Conservation (phyloP, 2,329 filamentous ascomycete species). For the Scleromitrula shiraiana region DNA sequence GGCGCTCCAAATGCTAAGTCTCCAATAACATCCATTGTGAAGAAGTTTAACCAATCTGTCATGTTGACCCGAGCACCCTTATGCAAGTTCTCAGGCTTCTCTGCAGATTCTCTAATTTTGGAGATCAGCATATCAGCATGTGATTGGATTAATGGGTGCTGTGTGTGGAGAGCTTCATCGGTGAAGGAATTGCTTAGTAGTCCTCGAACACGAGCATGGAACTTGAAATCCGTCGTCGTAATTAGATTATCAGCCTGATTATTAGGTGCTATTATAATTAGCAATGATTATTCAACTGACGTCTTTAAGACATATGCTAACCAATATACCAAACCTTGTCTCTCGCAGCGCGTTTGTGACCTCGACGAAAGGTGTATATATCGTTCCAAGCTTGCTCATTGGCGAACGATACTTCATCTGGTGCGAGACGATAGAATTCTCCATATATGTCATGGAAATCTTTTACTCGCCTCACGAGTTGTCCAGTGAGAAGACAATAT, state of each 20-base stretch:
- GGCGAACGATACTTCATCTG: background rate
- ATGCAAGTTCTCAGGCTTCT: background rate
- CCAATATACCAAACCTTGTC: background rate
- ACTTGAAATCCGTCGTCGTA: background rate
- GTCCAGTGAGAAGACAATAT: background rate
- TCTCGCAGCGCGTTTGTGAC: background rate
- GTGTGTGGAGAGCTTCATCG: slow-evolving; percentile 26
- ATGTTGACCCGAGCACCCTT: slow-evolving; percentile 16
- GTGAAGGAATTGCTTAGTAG: slow-evolving; percentile 27
- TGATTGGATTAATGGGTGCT: slow-evolving; percentile 20
- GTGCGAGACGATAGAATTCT: background rate
- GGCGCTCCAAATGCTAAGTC: slow-evolving; percentile 37
- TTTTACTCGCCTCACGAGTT: background rate
- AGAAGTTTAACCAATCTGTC: slow-evolving; percentile 29
- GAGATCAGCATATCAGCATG: slow-evolving; percentile 8
- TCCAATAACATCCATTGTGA: slow-evolving; percentile 33
- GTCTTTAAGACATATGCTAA: background rate
- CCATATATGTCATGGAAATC: background rate
- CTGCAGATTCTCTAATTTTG: background rate
- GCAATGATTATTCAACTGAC: background rate
- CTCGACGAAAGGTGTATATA: background rate
- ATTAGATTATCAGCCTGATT: background rate
- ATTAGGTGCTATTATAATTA: background rate
- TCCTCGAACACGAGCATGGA: slow-evolving; percentile 24
- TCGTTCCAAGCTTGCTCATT: background rate